These are phyloP conservation scores for Amphirosellinia nigrospora DNA, from an alignment of 495 filamentous ascomycete species.

Conservation along the genomic window DNA sequence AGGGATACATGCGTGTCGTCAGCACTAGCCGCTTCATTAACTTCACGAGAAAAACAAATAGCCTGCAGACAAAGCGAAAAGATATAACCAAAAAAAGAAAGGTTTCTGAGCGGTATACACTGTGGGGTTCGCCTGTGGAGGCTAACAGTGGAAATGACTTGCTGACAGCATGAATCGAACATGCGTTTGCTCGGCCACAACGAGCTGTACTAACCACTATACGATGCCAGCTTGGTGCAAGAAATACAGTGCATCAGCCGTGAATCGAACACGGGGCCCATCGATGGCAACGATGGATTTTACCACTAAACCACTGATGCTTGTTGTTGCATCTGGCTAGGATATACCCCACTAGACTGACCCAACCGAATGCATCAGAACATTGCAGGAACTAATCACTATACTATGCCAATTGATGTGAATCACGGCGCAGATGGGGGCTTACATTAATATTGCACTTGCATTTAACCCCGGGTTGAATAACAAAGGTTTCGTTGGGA, in stretches of 20 bases:
- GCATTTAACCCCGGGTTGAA: background rate
- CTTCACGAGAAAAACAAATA: too few species aligned
- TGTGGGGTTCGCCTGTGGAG: too few species aligned
- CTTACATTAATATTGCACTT: background rate
- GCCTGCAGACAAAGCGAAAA: too few species aligned
- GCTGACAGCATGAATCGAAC: constrained; percentile 15
- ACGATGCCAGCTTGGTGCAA: constrained; percentile 10
- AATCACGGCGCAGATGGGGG: background rate
- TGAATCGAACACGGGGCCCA: constrained; percentile 59
- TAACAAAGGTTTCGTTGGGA: background rate
- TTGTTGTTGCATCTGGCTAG: too few species aligned
- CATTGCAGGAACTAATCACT: constrained; percentile 12
- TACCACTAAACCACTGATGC: constrained; percentile 59
- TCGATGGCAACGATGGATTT: constrained; percentile 61
- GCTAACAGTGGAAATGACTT: background rate
- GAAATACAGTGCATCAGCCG: constrained; percentile 52
- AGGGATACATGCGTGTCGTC: too few species aligned
- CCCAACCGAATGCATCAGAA: too few species aligned
- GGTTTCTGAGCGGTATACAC: too few species aligned
- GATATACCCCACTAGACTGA: too few species aligned
- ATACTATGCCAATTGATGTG: background rate
- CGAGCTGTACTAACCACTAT: constrained; percentile 16
- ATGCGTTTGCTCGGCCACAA: constrained; percentile 16
- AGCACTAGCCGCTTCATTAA: too few species aligned
- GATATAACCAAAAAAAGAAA: too few species aligned